Percentiles rank a stretch among this genome's conserved stretches.
phyloP scores from a whole-genome alignment of 306 rosid genomes.

The Elaeagnus macrophylla region DNA sequence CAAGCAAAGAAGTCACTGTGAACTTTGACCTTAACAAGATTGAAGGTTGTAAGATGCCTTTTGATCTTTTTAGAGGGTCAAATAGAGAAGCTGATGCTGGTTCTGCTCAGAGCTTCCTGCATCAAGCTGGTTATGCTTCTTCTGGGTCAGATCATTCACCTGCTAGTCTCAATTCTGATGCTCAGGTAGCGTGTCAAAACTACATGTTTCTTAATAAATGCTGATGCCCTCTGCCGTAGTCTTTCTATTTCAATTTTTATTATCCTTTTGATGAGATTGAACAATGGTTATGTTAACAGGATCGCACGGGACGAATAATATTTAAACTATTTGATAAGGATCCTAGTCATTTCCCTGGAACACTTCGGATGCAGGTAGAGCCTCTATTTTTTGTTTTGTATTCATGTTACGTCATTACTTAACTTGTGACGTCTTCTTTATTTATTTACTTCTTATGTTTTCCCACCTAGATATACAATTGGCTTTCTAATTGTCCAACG shows the following conservation, averaged over 20 bases:
- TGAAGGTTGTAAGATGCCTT: conserved; percentile 40
- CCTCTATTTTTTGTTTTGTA: conserved; percentile 9
- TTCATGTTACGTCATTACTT: background rate
- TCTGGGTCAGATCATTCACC: conserved; percentile 89
- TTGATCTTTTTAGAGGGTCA: conserved; percentile 66
- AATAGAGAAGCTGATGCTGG: conserved; percentile 39
- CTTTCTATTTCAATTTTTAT: background rate
- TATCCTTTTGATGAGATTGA: conserved; percentile 4
- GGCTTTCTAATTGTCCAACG: conserved; percentile 86
- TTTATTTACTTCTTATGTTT: no score
- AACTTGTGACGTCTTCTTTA: no score
- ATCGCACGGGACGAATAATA: conserved; percentile 71
- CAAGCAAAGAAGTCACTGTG: conserved; percentile 26
- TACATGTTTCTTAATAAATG: background rate
- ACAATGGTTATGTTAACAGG: conserved; percentile 35
- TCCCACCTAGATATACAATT: conserved; percentile 46
- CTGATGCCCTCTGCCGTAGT: background rate
- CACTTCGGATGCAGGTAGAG: conserved; percentile 68
- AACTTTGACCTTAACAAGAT: conserved; percentile 34
- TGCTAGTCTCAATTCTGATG: conserved; percentile 73
- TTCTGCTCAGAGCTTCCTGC: conserved; percentile 52
- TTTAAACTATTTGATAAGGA: conserved; percentile 86
- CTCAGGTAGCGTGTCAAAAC: conserved; percentile 46
- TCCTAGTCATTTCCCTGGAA: conserved; percentile 75
- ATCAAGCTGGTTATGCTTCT: conserved; percentile 74